Percentiles rank a stretch among this genome's conserved stretches.
Evolutionary conservation across 352 stramenopile species (phyloP).

Genomic region (Phytophthora tubulina): DNA sequence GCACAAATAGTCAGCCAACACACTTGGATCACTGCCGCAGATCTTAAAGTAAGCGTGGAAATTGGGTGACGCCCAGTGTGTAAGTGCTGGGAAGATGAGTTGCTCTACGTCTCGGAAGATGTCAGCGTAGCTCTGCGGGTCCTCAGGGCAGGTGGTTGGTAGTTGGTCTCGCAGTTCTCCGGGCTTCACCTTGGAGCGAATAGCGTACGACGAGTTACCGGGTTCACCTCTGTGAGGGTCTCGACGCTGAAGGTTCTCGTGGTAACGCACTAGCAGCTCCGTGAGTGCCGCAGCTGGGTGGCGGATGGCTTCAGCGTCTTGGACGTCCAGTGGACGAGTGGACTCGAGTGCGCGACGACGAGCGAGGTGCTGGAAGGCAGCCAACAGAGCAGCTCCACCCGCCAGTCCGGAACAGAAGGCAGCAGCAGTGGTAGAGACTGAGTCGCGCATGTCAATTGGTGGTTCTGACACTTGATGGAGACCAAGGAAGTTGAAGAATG

Average conservation of each 20-base stretch:
- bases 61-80: slow-evolving; percentile 73
- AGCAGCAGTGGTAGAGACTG: slow-evolving; percentile 38
- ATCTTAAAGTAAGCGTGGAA: slow-evolving; percentile 81
- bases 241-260: slow-evolving; percentile 56
- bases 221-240: slow-evolving; percentile 44
- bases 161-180: slow-evolving; percentile 54
- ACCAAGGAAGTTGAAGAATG: slow-evolving; percentile 23
- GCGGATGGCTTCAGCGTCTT: slow-evolving; percentile 54
- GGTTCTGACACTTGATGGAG: not conserved
- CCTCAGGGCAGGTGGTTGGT: slow-evolving; percentile 54
- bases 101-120: slow-evolving; percentile 71
- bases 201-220: slow-evolving; percentile 45
- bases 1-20: slow-evolving; percentile 64
- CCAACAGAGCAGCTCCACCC: slow-evolving; percentile 52
- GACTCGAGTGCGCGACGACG: slow-evolving; percentile 47
- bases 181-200: slow-evolving; percentile 54
- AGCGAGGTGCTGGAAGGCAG: slow-evolving; percentile 45
- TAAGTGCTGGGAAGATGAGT: slow-evolving; percentile 73
- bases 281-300: slow-evolving; percentile 55
- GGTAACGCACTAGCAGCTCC: slow-evolving; percentile 72
- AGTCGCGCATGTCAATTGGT: slow-evolving; percentile 15
- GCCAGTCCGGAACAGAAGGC: slow-evolving; percentile 54
- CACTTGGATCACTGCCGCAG: slow-evolving; percentile 56
- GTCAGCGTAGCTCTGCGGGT: slow-evolving; percentile 60
- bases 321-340: slow-evolving; percentile 48